A percentile compares a stretch with the other conserved stretches of the same genome.
Evolutionary conservation across 208 protist genomes (phyloP).

Genomic region (Trichomonas tenax): DNA sequence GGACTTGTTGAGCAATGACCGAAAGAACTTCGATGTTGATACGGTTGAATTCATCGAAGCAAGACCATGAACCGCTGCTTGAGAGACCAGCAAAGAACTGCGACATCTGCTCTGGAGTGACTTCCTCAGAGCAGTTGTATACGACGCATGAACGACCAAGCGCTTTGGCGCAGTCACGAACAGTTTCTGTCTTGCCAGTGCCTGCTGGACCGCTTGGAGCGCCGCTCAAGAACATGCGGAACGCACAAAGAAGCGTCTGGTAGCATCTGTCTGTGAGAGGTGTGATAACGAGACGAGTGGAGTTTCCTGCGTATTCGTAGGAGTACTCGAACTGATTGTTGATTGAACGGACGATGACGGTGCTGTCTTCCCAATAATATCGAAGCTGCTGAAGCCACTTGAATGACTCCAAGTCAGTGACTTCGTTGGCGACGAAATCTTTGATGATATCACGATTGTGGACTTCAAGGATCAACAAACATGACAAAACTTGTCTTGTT

Average conservation of each 20-base stretch:
- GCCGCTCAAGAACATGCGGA: slow-evolving; percentile 49
- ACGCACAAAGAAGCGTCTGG: slow-evolving; percentile 52
- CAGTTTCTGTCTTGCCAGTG: slow-evolving; percentile 58
- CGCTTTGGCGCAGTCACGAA: slow-evolving; percentile 51
- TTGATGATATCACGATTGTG: slow-evolving; percentile 35
- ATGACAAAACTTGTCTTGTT: slow-evolving; percentile 12
- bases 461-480: slow-evolving; percentile 58
- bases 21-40: slow-evolving; percentile 47
- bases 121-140: slow-evolving; percentile 92
- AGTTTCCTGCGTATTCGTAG: slow-evolving; percentile 49
- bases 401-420: slow-evolving; percentile 66
- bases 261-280: slow-evolving; percentile 54
- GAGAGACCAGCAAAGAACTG: slow-evolving; percentile 40
- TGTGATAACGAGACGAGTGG: slow-evolving; percentile 43
- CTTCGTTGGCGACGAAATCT: slow-evolving; percentile 60
- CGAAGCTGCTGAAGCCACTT: slow-evolving; percentile 81
- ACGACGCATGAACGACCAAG: slow-evolving; percentile 57
- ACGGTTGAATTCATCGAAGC: slow-evolving; percentile 60
- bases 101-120: slow-evolving; percentile 40
- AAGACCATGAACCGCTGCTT: slow-evolving; percentile 44
- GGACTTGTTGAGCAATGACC: slow-evolving; percentile 46
- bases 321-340: slow-evolving; percentile 36
- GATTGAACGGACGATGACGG: slow-evolving; percentile 36
- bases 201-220: slow-evolving; percentile 52
- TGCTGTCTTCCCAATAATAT: slow-evolving; percentile 73